A percentile compares a stretch with the other conserved stretches of the same genome.
These are phyloP conservation scores for Amorphotheca resinae DNA, from an alignment of 495 filamentous ascomycete species.

Conservation along the genomic window DNA sequence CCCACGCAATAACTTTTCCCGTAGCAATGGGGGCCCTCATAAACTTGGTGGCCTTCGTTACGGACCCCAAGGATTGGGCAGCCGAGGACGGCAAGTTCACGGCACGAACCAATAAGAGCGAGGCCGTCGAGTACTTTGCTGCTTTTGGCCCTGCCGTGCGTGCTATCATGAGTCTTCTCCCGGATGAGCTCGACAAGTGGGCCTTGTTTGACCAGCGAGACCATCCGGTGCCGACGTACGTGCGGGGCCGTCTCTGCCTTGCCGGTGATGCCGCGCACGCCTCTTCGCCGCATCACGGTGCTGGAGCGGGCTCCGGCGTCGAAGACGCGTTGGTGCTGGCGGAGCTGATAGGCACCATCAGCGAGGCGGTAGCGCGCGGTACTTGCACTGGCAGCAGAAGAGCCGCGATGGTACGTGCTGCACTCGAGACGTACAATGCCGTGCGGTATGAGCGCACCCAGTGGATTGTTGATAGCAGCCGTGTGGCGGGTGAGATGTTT, in stretches of 20 bases:
- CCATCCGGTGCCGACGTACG: conserved; percentile 25
- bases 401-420: neutral
- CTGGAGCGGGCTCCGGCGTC: conserved; percentile 23
- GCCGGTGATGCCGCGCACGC: conserved; percentile 34
- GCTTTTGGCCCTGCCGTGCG: conserved; percentile 1
- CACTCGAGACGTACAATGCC: conserved; percentile 8
- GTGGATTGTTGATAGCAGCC: conserved; percentile 27
- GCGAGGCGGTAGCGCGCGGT: neutral
- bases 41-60: conserved; percentile 37
- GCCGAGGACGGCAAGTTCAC: conserved; percentile 17
- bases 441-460: conserved; percentile 20
- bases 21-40: conserved; percentile 26
- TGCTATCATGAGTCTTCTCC: conserved; percentile 3
- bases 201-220: conserved; percentile 27
- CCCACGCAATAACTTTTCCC: conserved; percentile 36
- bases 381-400: neutral
- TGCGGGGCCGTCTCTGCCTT: conserved; percentile 20
- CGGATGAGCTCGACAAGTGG: conserved; percentile 17
- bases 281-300: conserved; percentile 29
- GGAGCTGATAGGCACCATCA: neutral
- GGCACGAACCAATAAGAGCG: conserved; percentile 17
- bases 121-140: conserved; percentile 18
- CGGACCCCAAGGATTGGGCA: conserved; percentile 29
- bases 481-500: conserved; percentile 20
- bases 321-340: conserved; percentile 13